Evolutionary conservation across 768 basidiomycete species (phyloP).

Genomic region (Leccinum ochraceum): DNA sequence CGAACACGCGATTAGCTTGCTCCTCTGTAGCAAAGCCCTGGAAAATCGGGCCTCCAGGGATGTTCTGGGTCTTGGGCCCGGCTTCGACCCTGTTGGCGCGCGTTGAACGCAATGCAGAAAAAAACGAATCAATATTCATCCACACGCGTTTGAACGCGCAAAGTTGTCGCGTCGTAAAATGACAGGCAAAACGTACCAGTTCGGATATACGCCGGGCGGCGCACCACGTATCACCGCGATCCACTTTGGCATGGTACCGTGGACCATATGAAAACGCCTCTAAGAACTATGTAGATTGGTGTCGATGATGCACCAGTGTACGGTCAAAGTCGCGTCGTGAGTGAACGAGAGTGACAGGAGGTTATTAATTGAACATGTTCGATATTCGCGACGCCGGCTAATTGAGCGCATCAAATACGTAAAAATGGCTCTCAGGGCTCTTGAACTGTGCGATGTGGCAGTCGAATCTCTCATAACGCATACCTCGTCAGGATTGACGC

Average conservation of each 20-base stretch:
- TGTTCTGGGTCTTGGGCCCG: slow-evolving; percentile 42
- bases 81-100: slow-evolving; percentile 45
- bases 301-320: not conserved
- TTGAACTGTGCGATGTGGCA: not conserved
- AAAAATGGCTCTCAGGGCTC: slow-evolving; percentile 5
- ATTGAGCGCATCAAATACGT: slow-evolving; percentile 14
- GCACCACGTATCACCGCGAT: slow-evolving; percentile 33
- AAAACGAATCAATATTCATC: slow-evolving; percentile 30
- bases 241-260: slow-evolving; percentile 22
- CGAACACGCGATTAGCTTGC: slow-evolving; percentile 40
- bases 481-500: not conserved
- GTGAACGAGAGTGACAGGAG: slow-evolving; percentile 22
- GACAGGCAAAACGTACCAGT: slow-evolving; percentile 19
- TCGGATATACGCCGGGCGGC: slow-evolving; percentile 32
- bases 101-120: slow-evolving; percentile 9
- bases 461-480: not conserved
- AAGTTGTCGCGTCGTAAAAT: slow-evolving; percentile 7
- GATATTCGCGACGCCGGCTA: slow-evolving; percentile 13
- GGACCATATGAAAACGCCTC: slow-evolving; percentile 9
- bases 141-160: slow-evolving; percentile 8
- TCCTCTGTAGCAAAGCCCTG: slow-evolving; percentile 45
- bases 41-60: slow-evolving; percentile 42
- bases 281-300: not conserved
- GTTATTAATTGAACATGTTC: slow-evolving; percentile 23
- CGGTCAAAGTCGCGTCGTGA: slow-evolving; percentile 3